phyloP scores from a whole-genome alignment of 768 basidiomycete genomes.

The Sarcodon aspratus region DNA sequence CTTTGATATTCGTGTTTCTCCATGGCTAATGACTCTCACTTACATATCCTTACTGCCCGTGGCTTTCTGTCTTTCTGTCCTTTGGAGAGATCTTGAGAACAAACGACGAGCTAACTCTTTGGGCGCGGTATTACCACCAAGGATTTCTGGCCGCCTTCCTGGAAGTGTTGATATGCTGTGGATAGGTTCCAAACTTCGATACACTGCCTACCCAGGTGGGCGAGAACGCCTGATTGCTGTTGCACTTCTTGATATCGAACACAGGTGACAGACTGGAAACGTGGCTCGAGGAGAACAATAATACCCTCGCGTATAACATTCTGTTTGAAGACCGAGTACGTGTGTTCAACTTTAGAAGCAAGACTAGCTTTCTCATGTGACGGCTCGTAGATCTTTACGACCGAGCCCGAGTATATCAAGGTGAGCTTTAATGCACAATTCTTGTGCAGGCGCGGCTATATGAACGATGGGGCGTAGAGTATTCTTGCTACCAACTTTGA shows the following conservation, averaged over 20 bases:
- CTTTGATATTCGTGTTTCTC: too few species aligned
- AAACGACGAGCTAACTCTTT: neutral
- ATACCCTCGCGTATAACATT: neutral
- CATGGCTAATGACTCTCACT: too few species aligned
- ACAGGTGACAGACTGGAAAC: neutral
- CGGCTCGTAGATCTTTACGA: constrained; percentile 21
- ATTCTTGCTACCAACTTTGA: constrained; percentile 33
- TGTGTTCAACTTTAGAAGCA: neutral
- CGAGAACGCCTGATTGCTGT: neutral
- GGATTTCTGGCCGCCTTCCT: neutral
- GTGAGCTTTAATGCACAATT: constrained; percentile 4
- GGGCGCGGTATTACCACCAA: neutral
- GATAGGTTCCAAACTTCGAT: neutral
- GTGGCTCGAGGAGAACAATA: neutral
- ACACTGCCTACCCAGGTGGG: neutral
- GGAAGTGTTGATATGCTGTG: neutral
- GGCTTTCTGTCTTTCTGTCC: too few species aligned
- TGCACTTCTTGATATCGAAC: neutral
- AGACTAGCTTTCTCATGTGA: too few species aligned
- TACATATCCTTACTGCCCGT: too few species aligned
- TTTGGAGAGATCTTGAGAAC: too few species aligned
- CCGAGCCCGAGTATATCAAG: constrained; percentile 38
- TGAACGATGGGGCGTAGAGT: constrained; percentile 14
- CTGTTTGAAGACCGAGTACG: neutral
- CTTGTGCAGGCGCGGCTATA: neutral